Base-by-base conservation (phyloP, 2,329 filamentous ascomycete genomes). In the Fusarium armeniacum region DNA sequence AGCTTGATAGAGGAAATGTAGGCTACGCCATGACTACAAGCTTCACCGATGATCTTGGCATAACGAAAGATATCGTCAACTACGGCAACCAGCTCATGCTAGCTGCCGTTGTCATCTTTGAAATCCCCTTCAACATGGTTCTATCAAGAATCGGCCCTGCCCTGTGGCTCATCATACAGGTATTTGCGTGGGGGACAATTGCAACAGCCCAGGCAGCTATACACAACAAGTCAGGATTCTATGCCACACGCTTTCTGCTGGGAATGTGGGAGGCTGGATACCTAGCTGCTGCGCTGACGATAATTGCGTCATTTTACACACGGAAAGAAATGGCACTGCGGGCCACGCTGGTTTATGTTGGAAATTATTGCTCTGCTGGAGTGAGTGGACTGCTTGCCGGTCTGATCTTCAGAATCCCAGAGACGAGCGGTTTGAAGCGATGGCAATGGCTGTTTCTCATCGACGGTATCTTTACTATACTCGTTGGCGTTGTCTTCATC, bases 381-480 rank as follows among this genome's bases (percentile, higher is more conserved):
- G 59, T 62, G 1, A 53, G 59, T 9, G 59, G 59, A 16, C 33
- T 62, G 2, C 30, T 62, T 2, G 47, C 59, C 0, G 59, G 58
- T 0, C 0, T 62, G 6, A 62, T 62, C 11, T 62, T 62, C 1
- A 43, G 26, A 32, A 62, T 62, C 2, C 28, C 58, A 2, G 58
- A 62, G 22, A 40, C 40, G 1, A 46, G 16, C 5, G 60, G 57
- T 0, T 26, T 62, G 16, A 47, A 28, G 2, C 36, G 36, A 16
- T 62, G 60, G 58, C 60, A 62, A 6, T 62, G 59, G 59, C 57
- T 62, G 2, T 62, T 62, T 3, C 49, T 62, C n/a, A 54, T 62
- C 0, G 59, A 62, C 0, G 59, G 59, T 2, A 16, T 62, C 7
- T 62, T 62, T 6, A 62, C 57, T 0, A 2, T 62, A 2, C 8